Percentiles rank a stretch among this genome's conserved stretches.
These are phyloP conservation scores for Scenedesmus sp. DNA, from an alignment of 163 green algal genomes.

Conservation along the genomic window DNA sequence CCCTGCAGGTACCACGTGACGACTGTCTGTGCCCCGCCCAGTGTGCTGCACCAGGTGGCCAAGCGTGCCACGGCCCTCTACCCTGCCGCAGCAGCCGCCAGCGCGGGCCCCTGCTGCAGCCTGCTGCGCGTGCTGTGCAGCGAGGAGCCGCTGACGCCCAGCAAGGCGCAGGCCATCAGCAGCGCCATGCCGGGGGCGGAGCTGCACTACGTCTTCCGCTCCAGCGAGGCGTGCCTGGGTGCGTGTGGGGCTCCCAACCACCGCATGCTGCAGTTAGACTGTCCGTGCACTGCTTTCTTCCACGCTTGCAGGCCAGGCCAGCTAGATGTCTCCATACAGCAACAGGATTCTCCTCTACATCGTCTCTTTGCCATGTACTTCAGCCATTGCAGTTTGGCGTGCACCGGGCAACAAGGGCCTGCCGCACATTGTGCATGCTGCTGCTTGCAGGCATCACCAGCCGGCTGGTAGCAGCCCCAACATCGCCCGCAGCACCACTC, in stretches of 20 bases:
- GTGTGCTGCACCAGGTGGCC: not conserved
- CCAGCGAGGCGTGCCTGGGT: not conserved
- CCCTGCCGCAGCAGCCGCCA: not conserved
- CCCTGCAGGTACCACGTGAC: not conserved
- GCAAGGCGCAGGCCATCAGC: not conserved
- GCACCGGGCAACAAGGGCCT: not conserved
- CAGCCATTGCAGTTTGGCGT: no score
- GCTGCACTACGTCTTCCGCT: not conserved
- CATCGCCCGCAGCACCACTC: not conserved
- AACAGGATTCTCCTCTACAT: no score
- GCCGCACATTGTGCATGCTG: not conserved
- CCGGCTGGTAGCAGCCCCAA: not conserved
- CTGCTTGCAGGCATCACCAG: not conserved
- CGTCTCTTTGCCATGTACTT: no score
- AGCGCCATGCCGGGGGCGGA: not conserved
- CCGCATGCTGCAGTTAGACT: not conserved
- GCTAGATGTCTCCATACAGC: not conserved
- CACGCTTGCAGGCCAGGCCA: no score
- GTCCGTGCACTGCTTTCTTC: no score
- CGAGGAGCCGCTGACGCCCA: not conserved
- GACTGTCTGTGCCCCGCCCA: not conserved
- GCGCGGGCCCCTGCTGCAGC: not conserved
- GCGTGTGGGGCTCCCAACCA: not conserved
- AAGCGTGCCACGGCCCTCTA: not conserved
- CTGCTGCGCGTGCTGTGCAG: slow-evolving; percentile 3